A percentile compares a stretch with the other conserved stretches of the same genome.
phyloP scores from a whole-genome alignment of 1,139 yeast genomes.

The Kazachstania sp. region DNA sequence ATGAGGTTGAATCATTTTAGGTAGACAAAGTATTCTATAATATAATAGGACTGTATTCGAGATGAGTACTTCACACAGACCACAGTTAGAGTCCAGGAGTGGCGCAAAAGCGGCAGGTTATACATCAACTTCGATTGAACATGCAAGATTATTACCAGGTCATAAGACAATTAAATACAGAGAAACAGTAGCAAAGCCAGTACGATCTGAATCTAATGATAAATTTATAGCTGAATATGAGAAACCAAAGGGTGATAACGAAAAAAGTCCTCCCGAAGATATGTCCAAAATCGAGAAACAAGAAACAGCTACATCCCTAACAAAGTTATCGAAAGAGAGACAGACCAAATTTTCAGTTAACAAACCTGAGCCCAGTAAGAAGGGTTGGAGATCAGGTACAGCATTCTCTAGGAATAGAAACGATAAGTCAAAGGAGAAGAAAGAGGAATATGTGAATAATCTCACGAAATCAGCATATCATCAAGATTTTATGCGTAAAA shows the following conservation, averaged over 20 bases:
- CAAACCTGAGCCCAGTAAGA: slow-evolving; percentile 23
- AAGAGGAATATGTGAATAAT: slow-evolving; percentile 48
- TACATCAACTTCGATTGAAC: slow-evolving; percentile 42
- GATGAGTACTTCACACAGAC: slow-evolving; percentile 88
- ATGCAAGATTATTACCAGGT: slow-evolving; percentile 62
- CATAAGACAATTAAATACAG: slow-evolving; percentile 39
- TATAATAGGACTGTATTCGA: neutral
- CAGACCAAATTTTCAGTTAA: slow-evolving; percentile 2
- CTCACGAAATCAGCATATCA: slow-evolving; percentile 63
- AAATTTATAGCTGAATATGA: slow-evolving; percentile 11
- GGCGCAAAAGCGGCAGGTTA: slow-evolving; percentile 49
- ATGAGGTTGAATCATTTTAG: too few relatives aligned
- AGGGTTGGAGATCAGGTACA: slow-evolving; percentile 48
- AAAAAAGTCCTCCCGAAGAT: slow-evolving; percentile 15
- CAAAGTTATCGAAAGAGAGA: slow-evolving; percentile 11
- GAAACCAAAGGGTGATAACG: slow-evolving; percentile 10
- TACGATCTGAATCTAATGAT: neutral
- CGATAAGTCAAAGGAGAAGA: slow-evolving; percentile 30
- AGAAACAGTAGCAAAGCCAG: neutral
- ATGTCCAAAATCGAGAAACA: slow-evolving; percentile 36
- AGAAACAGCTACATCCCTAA: slow-evolving; percentile 35
- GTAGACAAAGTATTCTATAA: neutral
- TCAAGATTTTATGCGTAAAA: slow-evolving; percentile 58
- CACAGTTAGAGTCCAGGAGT: slow-evolving; percentile 78
- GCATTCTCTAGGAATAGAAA: slow-evolving; percentile 33